Percentiles rank a stretch among this genome's conserved stretches.
Evolutionary conservation across 2,329 filamentous ascomycete species (phyloP).

Genomic region (Acephala macrosclerotiorum): DNA sequence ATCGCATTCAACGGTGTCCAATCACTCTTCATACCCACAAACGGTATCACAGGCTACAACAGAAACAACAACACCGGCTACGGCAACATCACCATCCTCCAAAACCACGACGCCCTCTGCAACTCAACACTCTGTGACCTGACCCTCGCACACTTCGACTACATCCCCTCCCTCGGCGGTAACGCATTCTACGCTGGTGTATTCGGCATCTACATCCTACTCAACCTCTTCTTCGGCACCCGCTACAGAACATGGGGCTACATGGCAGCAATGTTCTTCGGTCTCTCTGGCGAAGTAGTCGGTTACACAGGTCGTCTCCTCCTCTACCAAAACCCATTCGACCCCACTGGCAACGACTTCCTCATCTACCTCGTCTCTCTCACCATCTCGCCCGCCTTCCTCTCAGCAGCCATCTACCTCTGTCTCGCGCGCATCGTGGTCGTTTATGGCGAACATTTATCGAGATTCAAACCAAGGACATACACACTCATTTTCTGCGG

Average conservation of each 20-base stretch:
- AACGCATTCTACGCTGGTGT: conserved; percentile 60
- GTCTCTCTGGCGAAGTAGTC: conserved; percentile 52
- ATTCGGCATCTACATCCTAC: conserved; percentile 56
- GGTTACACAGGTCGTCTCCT: conserved; percentile 64
- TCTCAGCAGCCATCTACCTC: conserved; percentile 58
- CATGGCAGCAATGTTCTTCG: conserved; percentile 54
- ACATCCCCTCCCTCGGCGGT: conserved; percentile 57
- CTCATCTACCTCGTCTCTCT: conserved; percentile 56
- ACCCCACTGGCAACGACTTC: conserved; percentile 8
- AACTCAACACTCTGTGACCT: conserved; percentile 37
- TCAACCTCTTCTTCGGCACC: conserved; percentile 57
- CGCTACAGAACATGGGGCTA: conserved; percentile 64
- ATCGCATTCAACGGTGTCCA: background rate
- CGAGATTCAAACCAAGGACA: conserved; percentile 52
- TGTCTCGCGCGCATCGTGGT: conserved; percentile 61
- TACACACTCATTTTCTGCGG: conserved; percentile 57
- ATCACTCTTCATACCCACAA: conserved; percentile 19
- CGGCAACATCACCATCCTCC: conserved; percentile 10
- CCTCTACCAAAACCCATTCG: conserved; percentile 59
- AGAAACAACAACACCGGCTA: conserved; percentile 22
- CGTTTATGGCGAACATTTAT: conserved; percentile 57
- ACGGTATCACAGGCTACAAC: conserved; percentile 20
- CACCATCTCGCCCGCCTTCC: conserved; percentile 45
- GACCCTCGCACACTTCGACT: conserved; percentile 46
- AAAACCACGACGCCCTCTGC: conserved; percentile 9